Conservation (phyloP, 2,329 filamentous ascomycete species). For the Didymella segeticola region DNA sequence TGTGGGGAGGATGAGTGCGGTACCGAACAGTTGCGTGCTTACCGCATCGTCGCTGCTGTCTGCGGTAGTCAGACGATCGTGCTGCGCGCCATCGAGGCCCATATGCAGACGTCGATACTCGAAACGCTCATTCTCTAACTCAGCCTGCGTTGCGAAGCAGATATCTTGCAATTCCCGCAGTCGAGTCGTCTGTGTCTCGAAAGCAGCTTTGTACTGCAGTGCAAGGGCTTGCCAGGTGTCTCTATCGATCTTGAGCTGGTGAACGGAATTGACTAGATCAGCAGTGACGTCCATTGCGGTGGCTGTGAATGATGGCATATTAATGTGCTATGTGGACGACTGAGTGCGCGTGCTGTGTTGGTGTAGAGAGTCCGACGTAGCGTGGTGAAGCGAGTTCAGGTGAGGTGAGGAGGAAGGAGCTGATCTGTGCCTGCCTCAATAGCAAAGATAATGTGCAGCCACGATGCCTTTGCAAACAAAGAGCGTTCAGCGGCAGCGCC, state of each 20-base stretch:
- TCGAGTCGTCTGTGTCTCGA: constrained; percentile 32
- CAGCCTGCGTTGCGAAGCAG: constrained; percentile 41
- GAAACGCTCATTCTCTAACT: constrained; percentile 40
- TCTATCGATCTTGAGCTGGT: constrained; percentile 36
- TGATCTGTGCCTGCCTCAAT: neutral
- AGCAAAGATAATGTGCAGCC: neutral
- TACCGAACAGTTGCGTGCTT: constrained; percentile 16
- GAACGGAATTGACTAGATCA: constrained; percentile 26
- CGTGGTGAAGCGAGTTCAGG: constrained; percentile 3
- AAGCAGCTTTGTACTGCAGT: constrained; percentile 35
- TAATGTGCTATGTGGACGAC: constrained; percentile 23
- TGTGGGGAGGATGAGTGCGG: constrained; percentile 20
- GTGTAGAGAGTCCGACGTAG: neutral
- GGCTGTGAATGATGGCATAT: constrained; percentile 18
- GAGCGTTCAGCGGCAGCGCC: too few relatives aligned
- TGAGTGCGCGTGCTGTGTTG: neutral
- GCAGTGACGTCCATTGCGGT: constrained; percentile 13
- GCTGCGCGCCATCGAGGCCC: constrained; percentile 2
- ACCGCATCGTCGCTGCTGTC: constrained; percentile 7
- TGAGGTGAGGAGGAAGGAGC: constrained; percentile 1
- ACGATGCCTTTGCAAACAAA: neutral
- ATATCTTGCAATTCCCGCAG: constrained; percentile 36
- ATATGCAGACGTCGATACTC: constrained; percentile 22
- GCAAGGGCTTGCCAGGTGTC: constrained; percentile 42
- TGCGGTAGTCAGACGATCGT: neutral